Base-by-base conservation (phyloP, 176 grass and related monocot genomes). In the Panicum miliaceum region DNA sequence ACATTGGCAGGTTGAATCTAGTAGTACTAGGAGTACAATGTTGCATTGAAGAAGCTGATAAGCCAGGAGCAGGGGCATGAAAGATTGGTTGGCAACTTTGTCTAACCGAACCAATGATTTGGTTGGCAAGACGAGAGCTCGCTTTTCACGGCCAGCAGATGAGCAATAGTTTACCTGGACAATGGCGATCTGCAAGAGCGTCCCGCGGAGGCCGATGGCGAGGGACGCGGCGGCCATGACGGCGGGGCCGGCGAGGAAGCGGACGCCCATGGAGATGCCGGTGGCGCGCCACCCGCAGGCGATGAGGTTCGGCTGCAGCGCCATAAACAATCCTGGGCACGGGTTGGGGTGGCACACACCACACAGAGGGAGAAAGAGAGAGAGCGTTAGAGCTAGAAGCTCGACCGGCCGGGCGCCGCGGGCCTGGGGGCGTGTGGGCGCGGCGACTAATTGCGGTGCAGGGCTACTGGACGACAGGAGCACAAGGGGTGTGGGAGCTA, bases 291-390 rank as follows among this genome's bases (percentile, higher is more conserved):
- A 89, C 20, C 96, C 96, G 85, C 96, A 95, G 4, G 96, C 87
- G 83, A 98, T 89, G 38, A 98, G 71, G 38, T 80, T 91, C 29
- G 96, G 93, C 79, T 98, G 95, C 57, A 98, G 84, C 42, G 96
- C 96, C 96, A 95, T 98, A 83, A 95, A 98, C 81, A 95, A 81
- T 92, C 96, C 96, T 98, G 81, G 34, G 29, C 29, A 32, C 29
- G 29, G 2, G 29, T 32, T 1, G 29, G 29, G 2, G 29, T 32
- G 29, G 29, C 29, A 32, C 29, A 32, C 29, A 32, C 29, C 5
- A 77, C 9, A n/a, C 8, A 19, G 3, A 20, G 20, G 23, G 8
- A 19, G 64, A 10, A 0, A 3, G 1, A 16, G 27, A 14, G 27
- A 27, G 5, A 38, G 38, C 2, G 40, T 45, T 26, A 43, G 67